Evolutionary conservation across 345 rosid species (phyloP).

Genomic region (Cardamine resedifolia): DNA sequence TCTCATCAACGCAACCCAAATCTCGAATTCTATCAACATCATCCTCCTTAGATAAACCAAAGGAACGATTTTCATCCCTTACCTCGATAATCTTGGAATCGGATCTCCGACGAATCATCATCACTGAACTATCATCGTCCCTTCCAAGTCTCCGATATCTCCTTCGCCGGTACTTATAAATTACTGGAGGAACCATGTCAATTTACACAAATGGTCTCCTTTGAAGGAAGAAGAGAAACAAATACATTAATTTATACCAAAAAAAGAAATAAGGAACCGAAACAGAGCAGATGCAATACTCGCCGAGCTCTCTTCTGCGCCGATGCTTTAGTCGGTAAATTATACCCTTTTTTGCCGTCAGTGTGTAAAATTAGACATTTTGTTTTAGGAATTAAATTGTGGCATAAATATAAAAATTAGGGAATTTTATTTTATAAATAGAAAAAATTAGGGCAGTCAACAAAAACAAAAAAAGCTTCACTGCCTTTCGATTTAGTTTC

Average conservation of each 20-base stretch:
- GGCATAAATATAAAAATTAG: neutral
- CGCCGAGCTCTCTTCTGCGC: too few species aligned
- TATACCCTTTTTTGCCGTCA: too few species aligned
- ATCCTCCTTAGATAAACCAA: constrained; percentile 1
- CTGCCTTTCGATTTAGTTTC: neutral
- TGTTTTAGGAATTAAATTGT: neutral
- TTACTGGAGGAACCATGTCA: constrained; percentile 28
- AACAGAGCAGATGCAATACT: too few species aligned
- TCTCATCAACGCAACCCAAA: neutral
- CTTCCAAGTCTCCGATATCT: neutral
- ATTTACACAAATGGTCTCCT: too few species aligned
- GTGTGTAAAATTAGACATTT: too few species aligned
- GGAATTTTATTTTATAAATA: neutral
- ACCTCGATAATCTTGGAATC: neutral
- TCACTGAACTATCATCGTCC: constrained; percentile 3
- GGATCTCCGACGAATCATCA: constrained; percentile 14
- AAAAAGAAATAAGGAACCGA: too few species aligned
- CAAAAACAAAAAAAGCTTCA: neutral
- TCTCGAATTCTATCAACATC: neutral
- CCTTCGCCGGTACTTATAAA: constrained; percentile 22
- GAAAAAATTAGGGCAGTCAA: neutral
- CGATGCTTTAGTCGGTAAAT: too few species aligned
- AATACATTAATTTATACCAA: too few species aligned
- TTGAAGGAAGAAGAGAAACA: too few species aligned
- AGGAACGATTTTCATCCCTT: constrained; percentile 1